phyloP scores from a whole-genome alignment of 2,329 filamentous ascomycete genomes.

The Hypoxylon sp. region DNA sequence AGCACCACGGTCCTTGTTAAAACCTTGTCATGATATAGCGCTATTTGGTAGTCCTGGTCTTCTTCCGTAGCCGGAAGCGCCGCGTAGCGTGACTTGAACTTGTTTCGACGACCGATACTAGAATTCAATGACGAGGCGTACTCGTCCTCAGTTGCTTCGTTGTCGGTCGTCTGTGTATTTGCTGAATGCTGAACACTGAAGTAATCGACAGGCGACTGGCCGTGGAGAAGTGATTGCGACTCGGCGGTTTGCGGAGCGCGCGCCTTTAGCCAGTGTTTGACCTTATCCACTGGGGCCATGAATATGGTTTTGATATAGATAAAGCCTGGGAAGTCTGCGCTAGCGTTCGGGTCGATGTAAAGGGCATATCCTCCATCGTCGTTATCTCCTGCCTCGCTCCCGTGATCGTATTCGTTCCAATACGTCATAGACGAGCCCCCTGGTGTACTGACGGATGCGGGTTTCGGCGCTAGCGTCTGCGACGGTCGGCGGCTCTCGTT shows the following conservation, averaged over 20 bases:
- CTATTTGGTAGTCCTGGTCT: conserved; percentile 65
- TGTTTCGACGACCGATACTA: conserved; percentile 33
- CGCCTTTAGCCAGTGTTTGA: conserved; percentile 65
- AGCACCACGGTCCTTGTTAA: conserved; percentile 68
- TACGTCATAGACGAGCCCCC: conserved; percentile 61
- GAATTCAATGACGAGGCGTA: conserved; percentile 65
- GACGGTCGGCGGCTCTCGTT: conserved; percentile 44
- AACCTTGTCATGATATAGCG: conserved; percentile 67
- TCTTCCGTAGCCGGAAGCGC: conserved; percentile 63
- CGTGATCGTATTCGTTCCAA: conserved; percentile 91
- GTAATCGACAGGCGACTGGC: conserved; percentile 47
- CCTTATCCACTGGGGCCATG: conserved; percentile 64
- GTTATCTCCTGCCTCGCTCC: conserved; percentile 72
- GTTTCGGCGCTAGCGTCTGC: conserved; percentile 29
- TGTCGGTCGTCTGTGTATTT: conserved; percentile 42
- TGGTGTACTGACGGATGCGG: conserved; percentile 37
- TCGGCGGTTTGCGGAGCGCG: conserved; percentile 37
- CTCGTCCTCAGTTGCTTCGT: conserved; percentile 59
- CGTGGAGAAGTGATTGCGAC: conserved; percentile 50
- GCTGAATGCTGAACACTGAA: conserved; percentile 47
- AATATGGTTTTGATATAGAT: conserved; percentile 70
- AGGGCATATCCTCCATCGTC: conserved; percentile 77
- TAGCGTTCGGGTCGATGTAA: conserved; percentile 79
- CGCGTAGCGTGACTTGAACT: conserved; percentile 63
- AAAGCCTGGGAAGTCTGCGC: conserved; percentile 73